Conservation (phyloP, 768 basidiomycete species). For the Xanthoconium purpureum region DNA sequence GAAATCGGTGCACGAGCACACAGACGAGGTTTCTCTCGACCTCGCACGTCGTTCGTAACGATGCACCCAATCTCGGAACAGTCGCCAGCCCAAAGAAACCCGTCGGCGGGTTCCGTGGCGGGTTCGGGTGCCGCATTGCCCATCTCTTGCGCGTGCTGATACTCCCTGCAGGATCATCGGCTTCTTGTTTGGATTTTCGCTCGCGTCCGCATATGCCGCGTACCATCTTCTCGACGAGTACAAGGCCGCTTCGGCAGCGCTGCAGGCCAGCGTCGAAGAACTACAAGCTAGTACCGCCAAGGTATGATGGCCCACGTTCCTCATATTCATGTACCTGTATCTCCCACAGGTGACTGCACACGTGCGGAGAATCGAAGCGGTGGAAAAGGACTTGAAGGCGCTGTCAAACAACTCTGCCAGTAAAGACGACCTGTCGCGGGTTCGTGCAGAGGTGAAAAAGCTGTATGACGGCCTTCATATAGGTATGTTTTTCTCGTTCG, state of each 20-base stretch:
- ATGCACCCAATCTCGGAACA: slow-evolving; percentile 49
- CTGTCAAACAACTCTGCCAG: slow-evolving; percentile 60
- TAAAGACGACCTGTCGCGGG: slow-evolving; percentile 76
- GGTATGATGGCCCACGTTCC: slow-evolving; percentile 35
- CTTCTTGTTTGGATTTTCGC: slow-evolving; percentile 85
- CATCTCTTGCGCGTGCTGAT: slow-evolving; percentile 4
- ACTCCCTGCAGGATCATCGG: slow-evolving; percentile 60
- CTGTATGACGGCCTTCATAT: slow-evolving; percentile 80
- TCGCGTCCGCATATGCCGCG: slow-evolving; percentile 82
- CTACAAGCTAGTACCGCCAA: slow-evolving; percentile 80
- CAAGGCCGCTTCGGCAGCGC: slow-evolving; percentile 79
- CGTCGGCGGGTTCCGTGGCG: slow-evolving; percentile 69
- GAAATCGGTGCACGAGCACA: slow-evolving; percentile 14
- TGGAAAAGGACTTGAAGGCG: slow-evolving; percentile 86
- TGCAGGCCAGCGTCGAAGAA: slow-evolving; percentile 86
- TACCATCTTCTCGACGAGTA: slow-evolving; percentile 91
- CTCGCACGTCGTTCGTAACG: slow-evolving; percentile 42
- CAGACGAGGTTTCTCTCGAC: slow-evolving; percentile 42
- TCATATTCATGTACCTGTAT: too few species aligned
- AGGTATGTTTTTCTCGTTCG: slow-evolving; percentile 42
- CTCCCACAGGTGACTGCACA: slow-evolving; percentile 50
- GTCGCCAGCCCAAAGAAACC: slow-evolving; percentile 65
- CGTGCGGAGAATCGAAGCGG: slow-evolving; percentile 76
- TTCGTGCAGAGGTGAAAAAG: slow-evolving; percentile 84
- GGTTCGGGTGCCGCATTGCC: slow-evolving; percentile 37